A percentile compares a stretch with the other conserved stretches of the same genome.
Conservation (phyloP, 2,329 filamentous ascomycete species). For the Hypoxylon sp. region DNA sequence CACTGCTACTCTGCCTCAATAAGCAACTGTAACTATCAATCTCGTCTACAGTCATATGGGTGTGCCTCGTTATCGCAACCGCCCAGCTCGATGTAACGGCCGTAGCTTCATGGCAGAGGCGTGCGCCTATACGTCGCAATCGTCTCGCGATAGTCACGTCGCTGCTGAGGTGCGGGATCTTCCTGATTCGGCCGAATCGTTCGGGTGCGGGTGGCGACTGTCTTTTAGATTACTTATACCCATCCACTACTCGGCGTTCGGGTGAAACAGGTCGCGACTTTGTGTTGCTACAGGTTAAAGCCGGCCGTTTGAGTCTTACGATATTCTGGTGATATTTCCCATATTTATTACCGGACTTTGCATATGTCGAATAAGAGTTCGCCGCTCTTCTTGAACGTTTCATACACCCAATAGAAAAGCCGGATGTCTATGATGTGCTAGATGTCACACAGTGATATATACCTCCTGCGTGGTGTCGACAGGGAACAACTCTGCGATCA, state of each 20-base stretch:
- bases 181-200: slow-evolving; percentile 6
- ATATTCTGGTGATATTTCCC: background rate
- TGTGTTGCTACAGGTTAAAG: background rate
- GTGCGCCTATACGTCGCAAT: background rate
- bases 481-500: background rate
- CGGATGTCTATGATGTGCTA: background rate
- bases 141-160: slow-evolving; percentile 1
- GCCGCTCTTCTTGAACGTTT: background rate
- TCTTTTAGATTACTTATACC: slow-evolving; percentile 9
- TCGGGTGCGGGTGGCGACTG: slow-evolving; percentile 11
- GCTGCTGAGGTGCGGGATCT: background rate
- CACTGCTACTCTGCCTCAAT: background rate
- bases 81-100: slow-evolving; percentile 15
- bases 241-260: slow-evolving; percentile 19
- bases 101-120: slow-evolving; percentile 10
- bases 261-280: slow-evolving; percentile 3
- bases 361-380: background rate
- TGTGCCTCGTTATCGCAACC: slow-evolving; percentile 1
- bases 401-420: background rate
- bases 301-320: background rate
- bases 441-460: background rate
- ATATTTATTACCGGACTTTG: background rate
- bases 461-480: background rate
- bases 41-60: background rate
- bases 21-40: slow-evolving; percentile 10